Evolutionary conservation across 768 basidiomycete genomes (phyloP), one percentile per base, ranked within the genome.

Genomic region (Hortiboletus flavorubellus): DNA sequence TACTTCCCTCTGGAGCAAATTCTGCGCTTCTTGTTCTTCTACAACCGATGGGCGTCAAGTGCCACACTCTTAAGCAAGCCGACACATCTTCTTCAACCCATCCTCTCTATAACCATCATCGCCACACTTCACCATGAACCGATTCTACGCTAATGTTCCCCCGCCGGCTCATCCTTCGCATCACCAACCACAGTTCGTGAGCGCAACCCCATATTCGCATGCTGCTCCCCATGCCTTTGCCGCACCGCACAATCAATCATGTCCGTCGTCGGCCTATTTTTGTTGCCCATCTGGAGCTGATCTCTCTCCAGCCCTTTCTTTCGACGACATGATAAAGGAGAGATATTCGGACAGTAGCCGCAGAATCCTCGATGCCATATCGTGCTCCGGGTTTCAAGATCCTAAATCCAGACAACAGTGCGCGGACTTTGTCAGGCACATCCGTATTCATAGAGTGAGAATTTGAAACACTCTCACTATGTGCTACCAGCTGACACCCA

Each of bases 371-470:
- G 8, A 47, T 18, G 30, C 30, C 31, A 42, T 69, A 39, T 50
- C 49, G 12, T 51, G 6, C 42, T 34, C 53, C n/a, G 2, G 2
- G 10, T 51, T 54, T 42, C 53, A 50, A 21, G n/a, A 42, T 43
- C 26, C 16, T 1, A 34, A 53, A 10, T 6, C 38, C 18, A 41
- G 21, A 54, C 7, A 2, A n/a, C 14, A 43, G 15, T 69, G 60
- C 38, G 7, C 7, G 35, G 0, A 33, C 8, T 49, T 65, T 18
- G 42, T 71, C 33, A 1, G 34, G 0, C 1, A 23, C 42, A 48
- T 69, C 33, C 60, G 54, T 33, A 45, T 69, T 8, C 49, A 68
- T 30, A 69, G 16, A 38, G 68, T 71, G 41, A 53, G 53, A 26
- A 12, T 31, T 23, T 2, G 12, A 49, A 14, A 8, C 18, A 30